Conservation (phyloP, 2,329 filamentous ascomycete species). For the Talaromyces sp. region DNA sequence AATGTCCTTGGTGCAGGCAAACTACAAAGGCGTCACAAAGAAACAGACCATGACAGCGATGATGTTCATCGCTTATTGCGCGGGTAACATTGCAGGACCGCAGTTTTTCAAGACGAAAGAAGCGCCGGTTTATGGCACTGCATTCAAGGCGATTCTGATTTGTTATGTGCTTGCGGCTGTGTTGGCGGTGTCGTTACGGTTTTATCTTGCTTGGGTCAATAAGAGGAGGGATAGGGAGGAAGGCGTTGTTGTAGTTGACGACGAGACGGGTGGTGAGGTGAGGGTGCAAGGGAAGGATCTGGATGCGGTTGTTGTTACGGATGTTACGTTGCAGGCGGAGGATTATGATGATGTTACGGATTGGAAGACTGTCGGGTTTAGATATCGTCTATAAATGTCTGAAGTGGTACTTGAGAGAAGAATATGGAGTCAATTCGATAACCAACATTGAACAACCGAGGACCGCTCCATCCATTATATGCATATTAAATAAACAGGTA, state of each 20-base stretch:
- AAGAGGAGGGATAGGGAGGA: slow-evolving; percentile 53
- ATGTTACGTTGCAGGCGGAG: slow-evolving; percentile 42
- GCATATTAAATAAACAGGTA: neutral
- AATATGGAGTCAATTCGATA: neutral
- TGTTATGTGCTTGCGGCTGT: slow-evolving; percentile 56
- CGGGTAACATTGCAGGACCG: slow-evolving; percentile 56
- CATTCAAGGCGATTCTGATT: slow-evolving; percentile 51
- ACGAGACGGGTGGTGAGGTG: slow-evolving; percentile 32
- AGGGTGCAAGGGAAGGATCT: slow-evolving; percentile 35
- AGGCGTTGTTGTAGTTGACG: neutral
- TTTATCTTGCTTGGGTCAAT: slow-evolving; percentile 56
- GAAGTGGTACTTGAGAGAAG: neutral
- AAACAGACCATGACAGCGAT: slow-evolving; percentile 53
- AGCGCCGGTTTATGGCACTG: slow-evolving; percentile 48
- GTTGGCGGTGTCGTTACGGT: slow-evolving; percentile 52
- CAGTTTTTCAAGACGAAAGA: slow-evolving; percentile 54
- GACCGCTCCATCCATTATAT: neutral
- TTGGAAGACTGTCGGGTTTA: slow-evolving; percentile 59
- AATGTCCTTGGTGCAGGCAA: slow-evolving; percentile 38
- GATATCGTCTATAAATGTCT: slow-evolving; percentile 53
- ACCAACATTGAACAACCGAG: neutral
- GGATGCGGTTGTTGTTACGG: slow-evolving; percentile 40
- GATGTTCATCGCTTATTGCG: slow-evolving; percentile 55
- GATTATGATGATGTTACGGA: slow-evolving; percentile 61
- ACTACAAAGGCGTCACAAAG: slow-evolving; percentile 57